These are phyloP conservation scores for Candida sithepensis DNA, from an alignment of 805 yeast genomes.

Conservation along the genomic window DNA sequence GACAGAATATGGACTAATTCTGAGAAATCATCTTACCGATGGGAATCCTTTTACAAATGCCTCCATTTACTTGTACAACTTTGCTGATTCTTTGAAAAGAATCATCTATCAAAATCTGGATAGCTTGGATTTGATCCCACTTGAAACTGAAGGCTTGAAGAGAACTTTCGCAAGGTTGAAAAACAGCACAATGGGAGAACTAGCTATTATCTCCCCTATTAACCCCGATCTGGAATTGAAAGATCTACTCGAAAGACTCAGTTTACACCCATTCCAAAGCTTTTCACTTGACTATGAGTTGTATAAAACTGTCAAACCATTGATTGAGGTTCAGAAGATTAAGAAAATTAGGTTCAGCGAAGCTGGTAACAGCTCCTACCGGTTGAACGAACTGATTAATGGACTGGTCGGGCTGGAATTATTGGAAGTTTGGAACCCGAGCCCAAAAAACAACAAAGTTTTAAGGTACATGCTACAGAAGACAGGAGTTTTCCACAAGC, in stretches of 20 bases:
- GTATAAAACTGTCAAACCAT: background rate
- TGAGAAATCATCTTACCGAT: background rate
- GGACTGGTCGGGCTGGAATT: background rate
- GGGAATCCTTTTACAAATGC: background rate
- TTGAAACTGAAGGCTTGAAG: background rate
- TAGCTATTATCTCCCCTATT: background rate
- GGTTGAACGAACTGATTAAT: background rate
- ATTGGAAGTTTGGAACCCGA: background rate
- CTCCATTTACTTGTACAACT: background rate
- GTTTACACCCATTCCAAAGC: background rate
- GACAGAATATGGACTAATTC: background rate
- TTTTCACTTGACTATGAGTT: background rate
- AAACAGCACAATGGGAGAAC: background rate
- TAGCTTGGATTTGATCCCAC: background rate
- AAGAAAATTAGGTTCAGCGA: conserved; percentile 1
- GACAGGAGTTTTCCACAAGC: background rate
- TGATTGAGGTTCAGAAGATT: background rate
- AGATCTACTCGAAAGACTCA: background rate
- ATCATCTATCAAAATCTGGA: background rate
- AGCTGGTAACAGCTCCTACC: background rate
- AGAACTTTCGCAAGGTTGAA: background rate
- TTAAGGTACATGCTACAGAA: conserved; percentile 1
- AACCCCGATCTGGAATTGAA: background rate
- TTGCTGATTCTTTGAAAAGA: background rate
- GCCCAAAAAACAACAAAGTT: background rate